phyloP scores from a whole-genome alignment of 169 alveolate genomes.

The Eimeria praecox region DNA sequence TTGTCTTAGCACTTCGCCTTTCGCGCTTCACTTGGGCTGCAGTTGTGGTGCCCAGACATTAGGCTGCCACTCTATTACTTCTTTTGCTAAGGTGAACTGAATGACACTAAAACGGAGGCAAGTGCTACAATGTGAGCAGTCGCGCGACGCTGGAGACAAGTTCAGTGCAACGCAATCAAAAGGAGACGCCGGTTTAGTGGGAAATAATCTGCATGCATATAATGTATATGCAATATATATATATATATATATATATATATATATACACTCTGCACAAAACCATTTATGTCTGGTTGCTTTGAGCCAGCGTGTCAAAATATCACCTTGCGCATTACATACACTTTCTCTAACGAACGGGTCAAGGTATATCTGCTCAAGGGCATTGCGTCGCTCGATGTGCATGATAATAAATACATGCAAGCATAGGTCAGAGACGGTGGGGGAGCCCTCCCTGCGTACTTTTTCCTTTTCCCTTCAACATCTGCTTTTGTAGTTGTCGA shows the following conservation, averaged over 20 bases:
- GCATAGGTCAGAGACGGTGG: background rate
- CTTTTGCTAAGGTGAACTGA: background rate
- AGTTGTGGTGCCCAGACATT: background rate
- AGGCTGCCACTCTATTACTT: background rate
- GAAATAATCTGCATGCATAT: too few relatives aligned
- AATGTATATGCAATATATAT: too few relatives aligned
- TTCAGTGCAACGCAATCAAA: background rate
- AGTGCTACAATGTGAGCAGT: background rate
- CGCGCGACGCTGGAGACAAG: background rate
- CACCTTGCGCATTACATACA: background rate
- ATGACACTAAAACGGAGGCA: background rate
- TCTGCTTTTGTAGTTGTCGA: conserved; percentile 74
- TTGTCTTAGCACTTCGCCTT: background rate
- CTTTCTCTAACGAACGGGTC: background rate
- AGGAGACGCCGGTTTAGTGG: background rate
- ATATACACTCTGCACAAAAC: background rate
- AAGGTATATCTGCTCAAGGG: background rate
- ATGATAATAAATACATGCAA: background rate
- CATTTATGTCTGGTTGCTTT: background rate
- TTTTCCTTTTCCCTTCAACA: conserved; percentile 67
- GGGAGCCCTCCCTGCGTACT: background rate
- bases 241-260: too few relatives aligned
- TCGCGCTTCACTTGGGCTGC: background rate
- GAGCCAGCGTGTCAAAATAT: background rate
- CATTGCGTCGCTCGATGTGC: background rate